phyloP scores from a whole-genome alignment of 1,284 basidiomycete genomes.

The Retiboletus fuscus region DNA sequence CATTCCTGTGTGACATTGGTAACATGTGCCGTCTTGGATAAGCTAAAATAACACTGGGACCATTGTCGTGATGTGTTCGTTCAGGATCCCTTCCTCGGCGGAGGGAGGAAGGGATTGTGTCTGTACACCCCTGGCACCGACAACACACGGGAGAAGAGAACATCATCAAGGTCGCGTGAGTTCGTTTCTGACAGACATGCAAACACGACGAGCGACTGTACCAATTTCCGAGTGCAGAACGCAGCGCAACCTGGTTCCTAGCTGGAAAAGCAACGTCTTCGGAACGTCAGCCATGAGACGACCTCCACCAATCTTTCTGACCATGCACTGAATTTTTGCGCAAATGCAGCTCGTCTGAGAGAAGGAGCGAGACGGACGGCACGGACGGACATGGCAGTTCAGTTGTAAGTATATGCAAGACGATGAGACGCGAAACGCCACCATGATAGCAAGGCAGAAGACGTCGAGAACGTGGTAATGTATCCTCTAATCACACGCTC shows the following conservation, averaged over 20 bases:
- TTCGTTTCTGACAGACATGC: not conserved
- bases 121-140: slow-evolving; percentile 64
- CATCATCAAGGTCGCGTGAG: not conserved
- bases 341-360: slow-evolving; percentile 63
- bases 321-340: slow-evolving; percentile 60
- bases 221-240: too few relatives aligned
- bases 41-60: too few relatives aligned
- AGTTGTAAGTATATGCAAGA: slow-evolving; percentile 19
- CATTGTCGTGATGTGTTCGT: too few relatives aligned
- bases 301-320: not conserved
- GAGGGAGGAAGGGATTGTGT: slow-evolving; percentile 74
- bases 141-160: not conserved
- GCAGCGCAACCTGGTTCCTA: slow-evolving; percentile 59
- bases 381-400: slow-evolving; percentile 62
- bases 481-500: too few relatives aligned
- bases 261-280: slow-evolving; percentile 43
- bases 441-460: too few relatives aligned
- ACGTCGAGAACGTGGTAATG: too few relatives aligned
- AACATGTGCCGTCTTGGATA: too few relatives aligned
- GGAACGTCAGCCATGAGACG: not conserved
- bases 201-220: slow-evolving; percentile 40
- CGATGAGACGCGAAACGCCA: too few relatives aligned
- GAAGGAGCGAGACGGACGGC: slow-evolving; percentile 66
- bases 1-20: too few relatives aligned
- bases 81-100: slow-evolving; percentile 77